Conservation (phyloP, 768 basidiomycete genomes). For the Naematelia encephala region DNA sequence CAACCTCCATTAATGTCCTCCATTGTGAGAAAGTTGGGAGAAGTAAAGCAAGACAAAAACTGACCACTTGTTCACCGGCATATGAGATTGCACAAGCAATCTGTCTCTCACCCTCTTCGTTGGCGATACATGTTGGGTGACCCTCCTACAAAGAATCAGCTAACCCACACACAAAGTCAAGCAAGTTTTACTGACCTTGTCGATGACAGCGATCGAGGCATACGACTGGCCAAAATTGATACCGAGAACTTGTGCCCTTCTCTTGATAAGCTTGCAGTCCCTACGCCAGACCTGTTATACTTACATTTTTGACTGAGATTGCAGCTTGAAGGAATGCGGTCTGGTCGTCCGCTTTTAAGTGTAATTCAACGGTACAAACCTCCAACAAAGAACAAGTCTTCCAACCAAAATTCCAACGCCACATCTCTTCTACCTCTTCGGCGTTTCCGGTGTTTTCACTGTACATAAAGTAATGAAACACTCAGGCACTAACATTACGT, state of each 20-base stretch:
- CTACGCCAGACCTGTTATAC: not conserved
- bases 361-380: not conserved
- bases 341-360: not conserved
- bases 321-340: not conserved
- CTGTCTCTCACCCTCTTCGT: conserved; percentile 97
- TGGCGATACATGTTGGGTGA: conserved; percentile 89
- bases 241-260: conserved; percentile 56
- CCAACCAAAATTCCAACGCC: not conserved
- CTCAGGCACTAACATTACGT: not conserved
- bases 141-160: conserved; percentile 63
- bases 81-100: conserved; percentile 93
- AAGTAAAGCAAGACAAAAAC: conserved; percentile 46
- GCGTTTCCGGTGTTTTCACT: not conserved
- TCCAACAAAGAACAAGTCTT: not conserved
- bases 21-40: not conserved
- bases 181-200: conserved; percentile 63
- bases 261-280: not conserved
- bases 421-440: not conserved
- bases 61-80: conserved; percentile 81
- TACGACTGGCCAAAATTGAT: conserved; percentile 96
- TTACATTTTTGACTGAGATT: no score
- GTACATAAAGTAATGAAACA: not conserved
- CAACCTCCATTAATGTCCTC: not conserved
- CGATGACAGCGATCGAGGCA: conserved; percentile 91
- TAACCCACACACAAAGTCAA: not conserved